Conservation (phyloP, 1,284 basidiomycete species). For the Pterula multifida region DNA sequence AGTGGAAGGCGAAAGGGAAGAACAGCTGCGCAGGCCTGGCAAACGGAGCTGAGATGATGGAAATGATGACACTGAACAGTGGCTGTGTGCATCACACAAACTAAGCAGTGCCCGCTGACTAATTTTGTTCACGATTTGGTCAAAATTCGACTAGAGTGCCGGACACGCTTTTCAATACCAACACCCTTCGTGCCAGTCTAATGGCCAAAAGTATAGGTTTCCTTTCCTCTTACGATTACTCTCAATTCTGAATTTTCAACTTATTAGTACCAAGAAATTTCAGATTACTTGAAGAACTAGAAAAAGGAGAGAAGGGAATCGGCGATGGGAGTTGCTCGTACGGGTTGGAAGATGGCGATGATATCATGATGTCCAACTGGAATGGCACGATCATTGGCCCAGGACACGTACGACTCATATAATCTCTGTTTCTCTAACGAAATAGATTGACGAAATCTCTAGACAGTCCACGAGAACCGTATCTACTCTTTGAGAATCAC, state of each 20-base stretch:
- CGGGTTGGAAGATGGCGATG: constrained; percentile 85
- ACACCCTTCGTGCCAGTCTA: constrained; percentile 5
- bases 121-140: neutral
- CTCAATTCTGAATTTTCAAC: neutral
- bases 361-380: constrained; percentile 96
- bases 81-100: neutral
- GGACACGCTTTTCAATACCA: neutral
- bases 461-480: constrained; percentile 96
- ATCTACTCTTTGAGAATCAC: constrained; percentile 94
- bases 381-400: constrained; percentile 98
- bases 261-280: constrained; percentile 88
- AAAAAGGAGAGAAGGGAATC: constrained; percentile 99
- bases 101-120: too few relatives aligned
- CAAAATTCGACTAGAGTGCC: neutral
- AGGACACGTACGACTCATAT: constrained; percentile 65
- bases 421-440: neutral
- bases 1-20: neutral
- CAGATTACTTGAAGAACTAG: constrained; percentile 91
- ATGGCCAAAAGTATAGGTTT: constrained; percentile 49
- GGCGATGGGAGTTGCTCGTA: constrained; percentile 97
- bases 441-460: neutral
- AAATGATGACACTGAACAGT: neutral
- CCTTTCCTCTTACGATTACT: neutral
- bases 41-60: neutral
- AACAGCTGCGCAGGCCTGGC: neutral